These are phyloP conservation scores for Scytalidium sp. DNA, from an alignment of 2,329 filamentous ascomycete species.

Conservation along the genomic window DNA sequence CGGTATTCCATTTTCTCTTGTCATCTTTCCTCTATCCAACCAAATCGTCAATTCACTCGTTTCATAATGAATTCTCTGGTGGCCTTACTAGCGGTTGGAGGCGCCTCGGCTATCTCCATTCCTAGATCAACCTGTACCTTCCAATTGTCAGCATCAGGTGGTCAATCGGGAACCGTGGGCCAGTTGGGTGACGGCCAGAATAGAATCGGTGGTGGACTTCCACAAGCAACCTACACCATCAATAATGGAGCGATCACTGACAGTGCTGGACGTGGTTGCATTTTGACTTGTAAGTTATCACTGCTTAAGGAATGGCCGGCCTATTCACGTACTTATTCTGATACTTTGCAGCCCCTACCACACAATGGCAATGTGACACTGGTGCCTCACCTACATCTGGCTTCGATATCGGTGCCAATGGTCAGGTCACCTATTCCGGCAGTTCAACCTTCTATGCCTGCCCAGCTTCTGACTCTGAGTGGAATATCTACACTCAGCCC, in stretches of 20 bases:
- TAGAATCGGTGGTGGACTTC: slow-evolving; percentile 49
- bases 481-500: slow-evolving; percentile 50
- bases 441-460: slow-evolving; percentile 57
- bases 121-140: slow-evolving; percentile 46
- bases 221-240: slow-evolving; percentile 51
- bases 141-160: slow-evolving; percentile 46
- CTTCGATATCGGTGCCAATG: slow-evolving; percentile 53
- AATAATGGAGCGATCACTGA: slow-evolving; percentile 53
- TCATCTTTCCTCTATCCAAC: background rate
- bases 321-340: background rate
- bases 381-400: slow-evolving; percentile 49
- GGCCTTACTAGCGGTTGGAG: slow-evolving; percentile 32
- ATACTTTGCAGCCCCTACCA: slow-evolving; percentile 6
- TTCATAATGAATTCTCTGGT: slow-evolving; percentile 34
- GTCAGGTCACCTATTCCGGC: slow-evolving; percentile 45
- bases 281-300: slow-evolving; percentile 49
- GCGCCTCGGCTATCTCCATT: slow-evolving; percentile 38
- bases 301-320: background rate
- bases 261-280: slow-evolving; percentile 55
- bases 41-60: background rate
- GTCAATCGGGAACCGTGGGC: slow-evolving; percentile 50
- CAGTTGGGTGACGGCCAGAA: slow-evolving; percentile 62
- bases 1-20: background rate
- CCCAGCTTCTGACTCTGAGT: slow-evolving; percentile 49
- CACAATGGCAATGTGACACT: slow-evolving; percentile 41